Evolutionary conservation across 352 stramenopile genomes (phyloP).

Genomic region (Phytophthora gonapodyides): DNA sequence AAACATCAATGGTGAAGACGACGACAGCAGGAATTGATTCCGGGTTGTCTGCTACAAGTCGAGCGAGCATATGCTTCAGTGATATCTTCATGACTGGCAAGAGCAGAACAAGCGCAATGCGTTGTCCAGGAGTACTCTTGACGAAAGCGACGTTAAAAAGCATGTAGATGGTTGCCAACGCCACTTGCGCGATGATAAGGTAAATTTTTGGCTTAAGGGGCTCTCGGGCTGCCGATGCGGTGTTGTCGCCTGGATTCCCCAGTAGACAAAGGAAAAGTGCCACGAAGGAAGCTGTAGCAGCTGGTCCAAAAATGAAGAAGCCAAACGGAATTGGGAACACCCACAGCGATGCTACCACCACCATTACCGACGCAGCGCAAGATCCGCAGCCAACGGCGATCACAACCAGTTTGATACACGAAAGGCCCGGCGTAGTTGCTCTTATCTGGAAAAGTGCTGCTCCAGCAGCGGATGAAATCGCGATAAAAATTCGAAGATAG

Average conservation of each 20-base stretch:
- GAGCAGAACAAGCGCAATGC: slow-evolving; percentile 11
- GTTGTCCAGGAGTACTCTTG: not conserved
- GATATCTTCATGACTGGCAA: slow-evolving; percentile 18
- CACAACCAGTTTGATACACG: slow-evolving; percentile 1
- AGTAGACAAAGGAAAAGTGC: slow-evolving; percentile 1
- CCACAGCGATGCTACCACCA: slow-evolving; percentile 6
- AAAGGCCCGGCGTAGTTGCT: slow-evolving; percentile 1
- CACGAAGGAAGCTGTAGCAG: slow-evolving; percentile 1
- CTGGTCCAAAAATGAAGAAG: slow-evolving; percentile 10
- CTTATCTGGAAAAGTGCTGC: slow-evolving; percentile 17
- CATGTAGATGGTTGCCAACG: slow-evolving; percentile 15
- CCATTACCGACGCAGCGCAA: not conserved
- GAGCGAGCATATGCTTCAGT: slow-evolving; percentile 15
- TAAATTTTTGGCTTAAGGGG: slow-evolving; percentile 12
- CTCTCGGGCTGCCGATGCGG: not conserved
- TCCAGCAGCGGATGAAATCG: slow-evolving; percentile 1
- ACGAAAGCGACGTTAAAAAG: slow-evolving; percentile 13
- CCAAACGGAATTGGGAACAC: slow-evolving; percentile 20
- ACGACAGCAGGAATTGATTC: slow-evolving; percentile 16
- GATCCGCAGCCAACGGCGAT: slow-evolving; percentile 3
- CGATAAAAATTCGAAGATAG: slow-evolving; percentile 7
- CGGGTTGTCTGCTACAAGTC: slow-evolving; percentile 2
- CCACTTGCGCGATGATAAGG: slow-evolving; percentile 9
- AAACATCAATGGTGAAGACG: slow-evolving; percentile 24
- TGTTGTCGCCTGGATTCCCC: not conserved